These are phyloP conservation scores for Penicillium coprophilum DNA, from an alignment of 495 filamentous ascomycete genomes.

Conservation along the genomic window DNA sequence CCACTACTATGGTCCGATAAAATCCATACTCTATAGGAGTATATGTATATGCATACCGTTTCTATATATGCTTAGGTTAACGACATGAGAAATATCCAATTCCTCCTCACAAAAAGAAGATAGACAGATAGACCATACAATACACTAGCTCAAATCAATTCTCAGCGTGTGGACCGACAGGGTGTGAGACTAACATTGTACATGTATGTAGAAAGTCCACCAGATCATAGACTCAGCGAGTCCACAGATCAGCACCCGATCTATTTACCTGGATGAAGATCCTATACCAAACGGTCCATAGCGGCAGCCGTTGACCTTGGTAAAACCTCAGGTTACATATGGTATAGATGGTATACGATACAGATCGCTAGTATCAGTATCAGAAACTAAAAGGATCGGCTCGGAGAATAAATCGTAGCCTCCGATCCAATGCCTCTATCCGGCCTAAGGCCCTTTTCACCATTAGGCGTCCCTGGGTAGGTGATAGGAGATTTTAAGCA, in stretches of 20 bases:
- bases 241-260: constrained; percentile 11
- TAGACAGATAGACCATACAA: not conserved
- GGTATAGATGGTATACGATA: constrained; percentile 4
- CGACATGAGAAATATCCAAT: not conserved
- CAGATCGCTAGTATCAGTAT: constrained; percentile 2
- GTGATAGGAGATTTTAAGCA: not conserved
- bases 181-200: not conserved
- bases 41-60: too few species aligned
- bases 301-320: constrained; percentile 4
- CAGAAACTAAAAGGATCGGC: constrained; percentile 18
- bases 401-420: constrained; percentile 12
- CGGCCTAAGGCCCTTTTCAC: not conserved
- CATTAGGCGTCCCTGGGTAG: not conserved
- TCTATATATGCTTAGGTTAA: not conserved
- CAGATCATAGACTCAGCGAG: constrained; percentile 7
- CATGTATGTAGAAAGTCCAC: constrained; percentile 2
- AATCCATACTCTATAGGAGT: constrained; percentile 1
- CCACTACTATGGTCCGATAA: constrained; percentile 21
- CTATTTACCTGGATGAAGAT: constrained; percentile 13
- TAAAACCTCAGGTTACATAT: constrained; percentile 9
- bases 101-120: not conserved
- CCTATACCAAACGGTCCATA: constrained; percentile 10
- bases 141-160: not conserved
- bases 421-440: constrained; percentile 10
- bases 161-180: not conserved